A percentile compares a stretch with the other conserved stretches of the same genome.
These are phyloP conservation scores for Pelargonium cotyledonis DNA, from an alignment of 441 rosid genomes.

Conservation along the genomic window DNA sequence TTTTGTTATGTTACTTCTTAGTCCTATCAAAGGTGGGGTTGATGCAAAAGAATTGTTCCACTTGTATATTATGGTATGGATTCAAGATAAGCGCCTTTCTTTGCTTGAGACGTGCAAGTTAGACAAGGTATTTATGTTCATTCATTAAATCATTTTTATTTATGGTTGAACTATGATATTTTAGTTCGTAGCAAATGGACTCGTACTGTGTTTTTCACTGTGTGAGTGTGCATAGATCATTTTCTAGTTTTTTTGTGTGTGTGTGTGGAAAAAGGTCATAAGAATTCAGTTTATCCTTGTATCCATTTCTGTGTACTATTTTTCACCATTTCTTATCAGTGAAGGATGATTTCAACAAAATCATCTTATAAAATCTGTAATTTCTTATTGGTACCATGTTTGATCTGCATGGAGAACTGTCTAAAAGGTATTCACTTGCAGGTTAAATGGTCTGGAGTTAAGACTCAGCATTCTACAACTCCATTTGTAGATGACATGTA, in stretches of 20 bases:
- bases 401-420: constrained; percentile 5
- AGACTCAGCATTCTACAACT: constrained; percentile 88
- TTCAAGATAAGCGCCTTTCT: constrained; percentile 85
- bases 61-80: constrained; percentile 90
- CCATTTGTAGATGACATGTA: constrained; percentile 95
- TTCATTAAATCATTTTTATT: background rate
- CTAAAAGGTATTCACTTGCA: constrained; percentile 34
- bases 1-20: constrained; percentile 28
- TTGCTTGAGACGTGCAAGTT: constrained; percentile 86
- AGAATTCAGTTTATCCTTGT: background rate
- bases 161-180: background rate
- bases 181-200: constrained; percentile 6
- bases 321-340: background rate
- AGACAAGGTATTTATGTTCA: constrained; percentile 60
- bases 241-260: background rate
- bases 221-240: background rate
- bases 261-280: background rate
- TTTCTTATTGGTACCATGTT: constrained; percentile 3
- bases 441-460: constrained; percentile 96
- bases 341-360: background rate
- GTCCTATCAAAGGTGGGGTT: constrained; percentile 88
- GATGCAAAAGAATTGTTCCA: constrained; percentile 93
- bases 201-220: background rate
- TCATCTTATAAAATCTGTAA: background rate
- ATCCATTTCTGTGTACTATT: background rate